phyloP scores from a whole-genome alignment of 176 grass and related monocot genomes.

The Phoenix roebelenii region DNA sequence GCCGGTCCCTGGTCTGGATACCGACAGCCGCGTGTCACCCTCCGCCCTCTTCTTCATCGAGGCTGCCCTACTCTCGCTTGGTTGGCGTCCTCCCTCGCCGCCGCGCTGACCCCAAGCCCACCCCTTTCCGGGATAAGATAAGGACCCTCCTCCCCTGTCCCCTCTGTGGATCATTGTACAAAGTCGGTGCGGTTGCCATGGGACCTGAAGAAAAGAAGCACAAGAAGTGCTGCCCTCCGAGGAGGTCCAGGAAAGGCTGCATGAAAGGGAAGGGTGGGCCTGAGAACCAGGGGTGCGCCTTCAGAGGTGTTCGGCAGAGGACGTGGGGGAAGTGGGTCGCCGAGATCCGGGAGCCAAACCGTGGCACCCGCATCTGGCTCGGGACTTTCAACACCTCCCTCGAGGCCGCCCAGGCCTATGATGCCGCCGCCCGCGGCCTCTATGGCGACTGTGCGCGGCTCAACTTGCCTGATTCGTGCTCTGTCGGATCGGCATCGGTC shows the following conservation, averaged over 20 bases:
- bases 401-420: conserved; percentile 55
- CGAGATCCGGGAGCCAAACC: conserved; percentile 89
- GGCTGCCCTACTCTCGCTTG: too few species aligned
- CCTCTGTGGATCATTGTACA: too few species aligned
- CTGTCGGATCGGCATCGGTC: not conserved
- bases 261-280: conserved; percentile 96
- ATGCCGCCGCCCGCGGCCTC: conserved; percentile 39
- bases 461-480: conserved; percentile 23
- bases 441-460: conserved; percentile 61
- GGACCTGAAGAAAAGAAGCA: not conserved
- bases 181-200: not conserved
- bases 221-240: conserved; percentile 55
- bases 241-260: conserved; percentile 77
- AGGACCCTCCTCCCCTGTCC: too few species aligned
- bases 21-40: too few species aligned
- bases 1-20: not conserved
- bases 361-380: conserved; percentile 64
- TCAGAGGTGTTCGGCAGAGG: conserved; percentile 72
- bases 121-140: too few species aligned
- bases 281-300: conserved; percentile 74
- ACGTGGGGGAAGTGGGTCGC: conserved; percentile 90
- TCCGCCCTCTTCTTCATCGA: too few species aligned
- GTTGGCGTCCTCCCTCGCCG: too few species aligned
- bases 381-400: conserved; percentile 59
- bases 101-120: too few species aligned